Evolutionary conservation across 306 rosid genomes (phyloP).

Genomic region (Pachyrhizus erosus): DNA sequence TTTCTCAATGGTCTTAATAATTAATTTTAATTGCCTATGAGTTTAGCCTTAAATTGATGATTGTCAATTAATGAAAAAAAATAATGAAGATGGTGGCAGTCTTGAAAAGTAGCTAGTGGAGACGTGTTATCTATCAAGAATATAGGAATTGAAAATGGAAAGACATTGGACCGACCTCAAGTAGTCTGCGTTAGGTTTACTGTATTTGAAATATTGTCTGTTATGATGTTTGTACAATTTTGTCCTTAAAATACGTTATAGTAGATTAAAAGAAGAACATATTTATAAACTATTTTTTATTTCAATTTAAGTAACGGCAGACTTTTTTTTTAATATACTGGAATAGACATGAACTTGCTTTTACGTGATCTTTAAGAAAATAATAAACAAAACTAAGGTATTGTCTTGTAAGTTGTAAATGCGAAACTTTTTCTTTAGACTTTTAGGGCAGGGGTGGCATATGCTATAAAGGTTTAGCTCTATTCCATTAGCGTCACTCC

Average conservation of each 20-base stretch:
- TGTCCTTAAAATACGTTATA: too few relatives aligned
- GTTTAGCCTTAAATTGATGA: not conserved
- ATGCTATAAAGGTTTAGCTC: not conserved
- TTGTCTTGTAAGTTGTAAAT: slow-evolving; percentile 9
- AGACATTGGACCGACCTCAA: too few relatives aligned
- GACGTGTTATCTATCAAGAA: not conserved
- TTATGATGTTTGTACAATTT: too few relatives aligned
- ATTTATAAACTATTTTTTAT: too few relatives aligned
- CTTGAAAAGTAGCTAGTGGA: not conserved
- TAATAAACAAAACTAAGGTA: not conserved
- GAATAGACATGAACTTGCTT: not conserved
- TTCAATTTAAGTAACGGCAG: too few relatives aligned
- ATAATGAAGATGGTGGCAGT: not conserved
- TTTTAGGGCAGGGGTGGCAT: not conserved
- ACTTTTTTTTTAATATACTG: too few relatives aligned
- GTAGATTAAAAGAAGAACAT: too few relatives aligned
- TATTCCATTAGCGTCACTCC: slow-evolving; percentile 3
- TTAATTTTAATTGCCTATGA: not conserved
- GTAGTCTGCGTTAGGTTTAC: too few relatives aligned
- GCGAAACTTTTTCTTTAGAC: slow-evolving; percentile 1
- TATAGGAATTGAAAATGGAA: not conserved
- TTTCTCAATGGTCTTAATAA: not conserved
- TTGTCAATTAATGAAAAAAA: not conserved
- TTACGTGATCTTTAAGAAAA: not conserved
- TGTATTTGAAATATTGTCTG: too few relatives aligned